A percentile compares a stretch with the other conserved stretches of the same genome.
Conservation (phyloP, 192 early-diverging fungal species). For the Backusella parvicylindrica region DNA sequence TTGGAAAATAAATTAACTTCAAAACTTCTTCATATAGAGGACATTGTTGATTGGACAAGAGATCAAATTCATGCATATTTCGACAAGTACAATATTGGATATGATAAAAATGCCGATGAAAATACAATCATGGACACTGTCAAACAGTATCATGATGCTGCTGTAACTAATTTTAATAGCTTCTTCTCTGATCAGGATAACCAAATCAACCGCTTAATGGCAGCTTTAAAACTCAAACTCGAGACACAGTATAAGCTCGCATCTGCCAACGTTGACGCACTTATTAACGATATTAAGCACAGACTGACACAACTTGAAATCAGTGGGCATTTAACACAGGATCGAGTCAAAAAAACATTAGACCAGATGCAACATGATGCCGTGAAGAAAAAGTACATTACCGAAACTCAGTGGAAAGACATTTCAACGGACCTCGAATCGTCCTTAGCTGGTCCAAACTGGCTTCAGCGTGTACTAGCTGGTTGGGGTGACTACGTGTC, state of each 20-base stretch:
- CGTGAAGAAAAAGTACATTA: constrained; percentile 18
- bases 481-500: not conserved
- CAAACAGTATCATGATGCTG: constrained; percentile 20
- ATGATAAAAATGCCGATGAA: constrained; percentile 16
- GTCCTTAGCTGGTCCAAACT: not conserved
- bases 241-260: constrained; percentile 11
- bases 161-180: constrained; percentile 1
- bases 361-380: constrained; percentile 10
- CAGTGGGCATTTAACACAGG: constrained; percentile 16
- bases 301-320: constrained; percentile 6
- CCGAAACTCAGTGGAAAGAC: constrained; percentile 17
- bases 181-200: constrained; percentile 5
- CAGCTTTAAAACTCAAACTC: constrained; percentile 10
- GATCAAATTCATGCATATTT: constrained; percentile 14
- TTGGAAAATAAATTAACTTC: not conserved
- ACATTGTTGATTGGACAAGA: constrained; percentile 24
- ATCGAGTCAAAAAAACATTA: constrained; percentile 16
- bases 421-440: constrained; percentile 17
- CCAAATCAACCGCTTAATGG: constrained; percentile 14
- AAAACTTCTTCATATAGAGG: not conserved
- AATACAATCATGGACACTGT: constrained; percentile 8
- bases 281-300: constrained; percentile 14
- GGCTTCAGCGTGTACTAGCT: constrained; percentile 10
- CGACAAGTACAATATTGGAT: constrained; percentile 28
- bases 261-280: not conserved